Evolutionary conservation across 169 alveolate species (phyloP).

Genomic region (Besnoitia besnoiti): DNA sequence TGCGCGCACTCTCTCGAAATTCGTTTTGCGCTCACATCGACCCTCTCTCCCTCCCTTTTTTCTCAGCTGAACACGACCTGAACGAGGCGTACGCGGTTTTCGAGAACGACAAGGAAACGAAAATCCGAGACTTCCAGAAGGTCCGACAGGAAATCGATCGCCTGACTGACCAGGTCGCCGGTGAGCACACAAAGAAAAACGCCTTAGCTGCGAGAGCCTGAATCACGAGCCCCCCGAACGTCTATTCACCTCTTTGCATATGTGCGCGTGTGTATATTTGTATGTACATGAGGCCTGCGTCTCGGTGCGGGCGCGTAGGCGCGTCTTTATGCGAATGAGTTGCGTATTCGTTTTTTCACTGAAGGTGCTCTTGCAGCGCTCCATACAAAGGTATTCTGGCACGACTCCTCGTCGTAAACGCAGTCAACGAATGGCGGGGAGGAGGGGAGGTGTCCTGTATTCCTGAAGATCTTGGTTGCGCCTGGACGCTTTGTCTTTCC

Average conservation of each 20-base stretch:
- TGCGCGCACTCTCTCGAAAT: too few species aligned
- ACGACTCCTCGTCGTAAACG: too few species aligned
- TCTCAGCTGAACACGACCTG: conserved; percentile 65
- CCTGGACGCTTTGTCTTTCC: background rate
- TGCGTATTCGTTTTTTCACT: too few species aligned
- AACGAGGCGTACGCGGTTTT: conserved; percentile 87
- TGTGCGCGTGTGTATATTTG: background rate
- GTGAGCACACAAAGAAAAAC: background rate
- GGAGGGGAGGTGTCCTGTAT: background rate
- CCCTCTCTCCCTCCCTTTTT: conserved; percentile 67
- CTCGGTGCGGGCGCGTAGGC: background rate
- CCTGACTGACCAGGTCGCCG: conserved; percentile 71
- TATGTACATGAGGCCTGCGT: background rate
- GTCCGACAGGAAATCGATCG: conserved; percentile 78
- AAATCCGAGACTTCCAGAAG: conserved; percentile 90
- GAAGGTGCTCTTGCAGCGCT: too few species aligned
- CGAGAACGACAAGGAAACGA: conserved; percentile 76
- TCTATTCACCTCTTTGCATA: background rate
- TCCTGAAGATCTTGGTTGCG: background rate
- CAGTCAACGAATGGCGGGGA: too few species aligned
- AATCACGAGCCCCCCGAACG: background rate
- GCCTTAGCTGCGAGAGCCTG: too few species aligned
- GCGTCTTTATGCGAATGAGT: background rate
- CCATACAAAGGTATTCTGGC: too few species aligned
- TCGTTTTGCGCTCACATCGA: background rate